phyloP scores from a whole-genome alignment of 805 yeast genomes.

The Zygoascus ofunaensis region DNA sequence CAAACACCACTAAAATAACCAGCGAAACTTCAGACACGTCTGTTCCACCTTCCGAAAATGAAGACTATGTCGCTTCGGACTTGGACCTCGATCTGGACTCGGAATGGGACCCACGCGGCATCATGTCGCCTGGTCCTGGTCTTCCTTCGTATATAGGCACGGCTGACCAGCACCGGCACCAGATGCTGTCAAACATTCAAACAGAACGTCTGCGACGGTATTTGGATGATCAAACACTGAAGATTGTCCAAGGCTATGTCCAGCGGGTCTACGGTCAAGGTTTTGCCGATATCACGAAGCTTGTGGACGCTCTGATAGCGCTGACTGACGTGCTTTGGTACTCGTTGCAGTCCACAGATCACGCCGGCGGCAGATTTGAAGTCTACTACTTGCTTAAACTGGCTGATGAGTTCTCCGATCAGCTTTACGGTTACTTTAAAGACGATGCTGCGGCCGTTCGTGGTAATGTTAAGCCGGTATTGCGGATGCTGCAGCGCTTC shows the following conservation, averaged over 20 bases:
- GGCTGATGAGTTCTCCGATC: slow-evolving; percentile 61
- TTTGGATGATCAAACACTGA: slow-evolving; percentile 18
- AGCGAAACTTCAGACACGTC: too few species aligned
- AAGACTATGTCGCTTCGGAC: too few species aligned
- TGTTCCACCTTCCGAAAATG: too few species aligned
- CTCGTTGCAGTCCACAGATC: slow-evolving; percentile 35
- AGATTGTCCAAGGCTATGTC: slow-evolving; percentile 19
- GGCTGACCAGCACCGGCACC: not conserved
- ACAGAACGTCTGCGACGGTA: slow-evolving; percentile 14
- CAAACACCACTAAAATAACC: too few species aligned
- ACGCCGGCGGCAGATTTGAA: slow-evolving; percentile 33
- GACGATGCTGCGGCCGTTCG: not conserved
- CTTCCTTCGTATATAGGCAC: not conserved
- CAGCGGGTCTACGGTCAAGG: slow-evolving; percentile 15
- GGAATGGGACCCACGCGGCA: too few species aligned
- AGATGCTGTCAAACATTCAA: slow-evolving; percentile 16
- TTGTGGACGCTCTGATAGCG: slow-evolving; percentile 35
- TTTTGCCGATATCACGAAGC: slow-evolving; percentile 14
- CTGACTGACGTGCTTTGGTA: slow-evolving; percentile 54
- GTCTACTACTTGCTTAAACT: slow-evolving; percentile 47
- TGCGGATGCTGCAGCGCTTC: slow-evolving; percentile 32
- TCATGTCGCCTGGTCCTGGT: slow-evolving; percentile 8
- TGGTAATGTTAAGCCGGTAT: slow-evolving; percentile 27
- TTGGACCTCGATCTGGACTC: too few species aligned
- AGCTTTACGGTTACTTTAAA: slow-evolving; percentile 34